phyloP scores from a whole-genome alignment of 139 green algal genomes.

The Ettlia oleoabundans region DNA sequence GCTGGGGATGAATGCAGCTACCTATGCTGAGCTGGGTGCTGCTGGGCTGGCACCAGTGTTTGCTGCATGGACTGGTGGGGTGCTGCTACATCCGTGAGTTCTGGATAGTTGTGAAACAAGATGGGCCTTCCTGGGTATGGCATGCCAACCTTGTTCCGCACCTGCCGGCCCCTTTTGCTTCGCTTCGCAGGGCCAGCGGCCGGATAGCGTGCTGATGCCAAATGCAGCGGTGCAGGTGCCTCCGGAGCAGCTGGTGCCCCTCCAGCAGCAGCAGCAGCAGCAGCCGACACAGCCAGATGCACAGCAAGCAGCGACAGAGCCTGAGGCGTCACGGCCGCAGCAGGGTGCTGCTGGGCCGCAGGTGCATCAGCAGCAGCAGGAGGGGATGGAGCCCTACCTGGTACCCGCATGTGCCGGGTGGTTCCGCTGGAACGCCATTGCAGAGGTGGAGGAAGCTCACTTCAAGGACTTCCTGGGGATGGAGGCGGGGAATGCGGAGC shows the following conservation, averaged over 20 bases:
- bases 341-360: conserved; percentile 7
- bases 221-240: conserved; percentile 16
- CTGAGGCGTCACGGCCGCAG: neutral
- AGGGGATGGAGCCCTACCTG: conserved; percentile 50
- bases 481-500: conserved; percentile 23
- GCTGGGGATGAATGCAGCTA: too few species aligned
- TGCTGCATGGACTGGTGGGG: too few species aligned
- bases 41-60: too few species aligned
- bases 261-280: conserved; percentile 9
- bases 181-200: conserved; percentile 31
- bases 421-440: conserved; percentile 75
- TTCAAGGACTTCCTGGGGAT: conserved; percentile 5
- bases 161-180: too few species aligned
- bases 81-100: too few species aligned
- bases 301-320: neutral
- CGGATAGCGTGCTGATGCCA: conserved; percentile 8
- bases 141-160: too few species aligned
- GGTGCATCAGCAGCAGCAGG: conserved; percentile 11
- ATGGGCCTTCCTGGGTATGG: too few species aligned
- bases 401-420: conserved; percentile 73
- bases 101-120: too few species aligned
- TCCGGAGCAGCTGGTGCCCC: neutral
- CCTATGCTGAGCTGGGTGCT: too few species aligned
- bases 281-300: neutral
- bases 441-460: conserved; percentile 24